Percentiles rank a stretch among this genome's conserved stretches.
Conservation (phyloP, 257 asterid species). For the Solanum arcanum region DNA sequence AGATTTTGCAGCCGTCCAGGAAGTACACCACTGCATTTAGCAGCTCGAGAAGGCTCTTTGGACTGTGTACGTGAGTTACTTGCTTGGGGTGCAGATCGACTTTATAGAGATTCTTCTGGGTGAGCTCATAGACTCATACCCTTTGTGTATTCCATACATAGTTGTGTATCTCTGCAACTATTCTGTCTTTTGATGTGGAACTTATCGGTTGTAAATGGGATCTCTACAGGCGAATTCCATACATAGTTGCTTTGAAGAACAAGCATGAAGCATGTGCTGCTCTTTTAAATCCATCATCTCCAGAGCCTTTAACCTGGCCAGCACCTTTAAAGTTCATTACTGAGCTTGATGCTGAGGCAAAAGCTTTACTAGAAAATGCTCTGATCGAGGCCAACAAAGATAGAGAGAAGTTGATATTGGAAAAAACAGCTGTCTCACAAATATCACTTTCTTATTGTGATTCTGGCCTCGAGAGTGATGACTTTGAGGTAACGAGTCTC, state of each 20-base stretch:
- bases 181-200: background rate
- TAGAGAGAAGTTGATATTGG: constrained; percentile 53
- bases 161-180: background rate
- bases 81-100: constrained; percentile 79
- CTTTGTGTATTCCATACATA: too few species aligned
- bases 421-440: constrained; percentile 19
- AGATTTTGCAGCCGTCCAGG: constrained; percentile 44
- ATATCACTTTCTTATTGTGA: constrained; percentile 14
- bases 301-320: constrained; percentile 86
- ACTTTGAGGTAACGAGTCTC: constrained; percentile 44
- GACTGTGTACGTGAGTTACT: constrained; percentile 75
- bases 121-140: constrained; percentile 11
- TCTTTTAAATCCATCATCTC: constrained; percentile 63
- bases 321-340: constrained; percentile 64
- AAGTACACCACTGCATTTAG: constrained; percentile 76
- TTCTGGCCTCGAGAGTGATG: constrained; percentile 24
- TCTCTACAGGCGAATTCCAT: constrained; percentile 55
- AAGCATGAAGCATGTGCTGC: constrained; percentile 68
- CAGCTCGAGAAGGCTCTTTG: constrained; percentile 77
- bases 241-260: constrained; percentile 62
- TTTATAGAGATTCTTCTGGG: constrained; percentile 70
- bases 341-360: constrained; percentile 62
- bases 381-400: constrained; percentile 59
- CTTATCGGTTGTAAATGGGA: background rate
- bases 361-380: constrained; percentile 54